phyloP scores from a whole-genome alignment of 2,329 filamentous ascomycete genomes.

The Ceratocystis cubensis region DNA sequence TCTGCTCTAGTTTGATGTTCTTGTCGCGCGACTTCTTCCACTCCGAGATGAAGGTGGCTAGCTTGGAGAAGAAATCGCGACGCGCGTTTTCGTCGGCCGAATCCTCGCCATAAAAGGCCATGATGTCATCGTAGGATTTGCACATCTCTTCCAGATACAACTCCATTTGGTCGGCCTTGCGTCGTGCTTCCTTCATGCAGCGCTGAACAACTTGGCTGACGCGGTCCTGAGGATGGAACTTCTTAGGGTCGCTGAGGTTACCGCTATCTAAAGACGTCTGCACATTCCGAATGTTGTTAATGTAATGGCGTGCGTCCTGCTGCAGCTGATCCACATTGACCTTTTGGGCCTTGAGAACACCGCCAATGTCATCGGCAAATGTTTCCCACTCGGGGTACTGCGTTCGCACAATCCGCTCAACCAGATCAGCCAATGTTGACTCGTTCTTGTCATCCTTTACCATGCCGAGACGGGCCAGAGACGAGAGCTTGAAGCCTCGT shows the following conservation, averaged over 20 bases:
- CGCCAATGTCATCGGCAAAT: constrained; percentile 72
- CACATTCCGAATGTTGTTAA: constrained; percentile 87
- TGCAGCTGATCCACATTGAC: constrained; percentile 90
- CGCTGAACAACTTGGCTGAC: constrained; percentile 84
- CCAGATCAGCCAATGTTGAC: constrained; percentile 85
- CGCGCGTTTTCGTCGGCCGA: constrained; percentile 81
- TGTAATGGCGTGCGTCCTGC: constrained; percentile 77
- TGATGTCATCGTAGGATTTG: constrained; percentile 37
- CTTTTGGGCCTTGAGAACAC: constrained; percentile 70
- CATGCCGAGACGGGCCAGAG: constrained; percentile 84
- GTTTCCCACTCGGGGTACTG: constrained; percentile 94
- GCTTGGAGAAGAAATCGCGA: constrained; percentile 88
- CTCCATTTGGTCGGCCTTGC: constrained; percentile 92
- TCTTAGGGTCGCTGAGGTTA: constrained; percentile 90
- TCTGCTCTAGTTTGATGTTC: constrained; percentile 74
- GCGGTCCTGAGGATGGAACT: constrained; percentile 94
- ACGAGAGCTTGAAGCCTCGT: constrained; percentile 93
- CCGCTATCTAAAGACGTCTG: constrained; percentile 85
- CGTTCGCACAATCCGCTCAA: constrained; percentile 90
- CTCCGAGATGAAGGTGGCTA: constrained; percentile 78
- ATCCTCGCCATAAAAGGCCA: constrained; percentile 72
- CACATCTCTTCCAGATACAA: constrained; percentile 89
- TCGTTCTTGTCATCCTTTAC: constrained; percentile 99
- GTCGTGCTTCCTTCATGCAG: constrained; percentile 88
- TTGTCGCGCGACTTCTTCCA: constrained; percentile 96